These are phyloP conservation scores for Rutstroemia sp. DNA, from an alignment of 2,329 filamentous ascomycete species.

Conservation along the genomic window DNA sequence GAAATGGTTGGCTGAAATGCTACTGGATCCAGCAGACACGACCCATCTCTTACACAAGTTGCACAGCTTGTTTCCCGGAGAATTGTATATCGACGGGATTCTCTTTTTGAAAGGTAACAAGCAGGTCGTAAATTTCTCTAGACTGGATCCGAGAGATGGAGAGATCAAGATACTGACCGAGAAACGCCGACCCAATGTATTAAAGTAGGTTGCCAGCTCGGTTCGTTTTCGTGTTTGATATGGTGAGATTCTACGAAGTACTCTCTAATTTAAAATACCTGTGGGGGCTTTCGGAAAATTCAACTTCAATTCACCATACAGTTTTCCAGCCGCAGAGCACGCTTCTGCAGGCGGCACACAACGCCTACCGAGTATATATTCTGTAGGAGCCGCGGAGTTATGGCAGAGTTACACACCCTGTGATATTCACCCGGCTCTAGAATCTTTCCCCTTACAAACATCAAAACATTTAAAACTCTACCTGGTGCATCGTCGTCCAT, in stretches of 20 bases:
- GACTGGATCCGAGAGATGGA: conserved; percentile 23
- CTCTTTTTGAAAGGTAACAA: conserved; percentile 16
- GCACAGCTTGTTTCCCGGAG: conserved; percentile 19
- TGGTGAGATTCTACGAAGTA: too few relatives aligned
- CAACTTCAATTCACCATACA: too few relatives aligned
- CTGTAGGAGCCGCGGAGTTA: too few relatives aligned
- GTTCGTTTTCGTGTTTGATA: too few relatives aligned
- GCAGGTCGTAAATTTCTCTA: conserved; percentile 7
- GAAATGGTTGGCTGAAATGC: conserved; percentile 25
- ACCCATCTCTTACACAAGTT: conserved; percentile 17
- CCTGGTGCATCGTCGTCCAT: too few relatives aligned
- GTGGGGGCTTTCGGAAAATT: too few relatives aligned
- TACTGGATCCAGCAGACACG: conserved; percentile 23
- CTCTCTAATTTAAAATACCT: too few relatives aligned
- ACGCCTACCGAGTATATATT: too few relatives aligned
- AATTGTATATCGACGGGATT: conserved; percentile 21
- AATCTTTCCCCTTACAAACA: not conserved
- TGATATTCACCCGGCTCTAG: not conserved
- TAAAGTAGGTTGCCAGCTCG: not conserved
- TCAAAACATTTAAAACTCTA: not conserved
- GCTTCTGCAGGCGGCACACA: too few relatives aligned
- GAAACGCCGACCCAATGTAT: not conserved
- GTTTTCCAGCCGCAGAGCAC: too few relatives aligned
- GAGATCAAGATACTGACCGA: conserved; percentile 18
- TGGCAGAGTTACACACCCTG: not conserved